Conservation (phyloP, 169 alveolate genomes). For the Plasmodium inui region DNA sequence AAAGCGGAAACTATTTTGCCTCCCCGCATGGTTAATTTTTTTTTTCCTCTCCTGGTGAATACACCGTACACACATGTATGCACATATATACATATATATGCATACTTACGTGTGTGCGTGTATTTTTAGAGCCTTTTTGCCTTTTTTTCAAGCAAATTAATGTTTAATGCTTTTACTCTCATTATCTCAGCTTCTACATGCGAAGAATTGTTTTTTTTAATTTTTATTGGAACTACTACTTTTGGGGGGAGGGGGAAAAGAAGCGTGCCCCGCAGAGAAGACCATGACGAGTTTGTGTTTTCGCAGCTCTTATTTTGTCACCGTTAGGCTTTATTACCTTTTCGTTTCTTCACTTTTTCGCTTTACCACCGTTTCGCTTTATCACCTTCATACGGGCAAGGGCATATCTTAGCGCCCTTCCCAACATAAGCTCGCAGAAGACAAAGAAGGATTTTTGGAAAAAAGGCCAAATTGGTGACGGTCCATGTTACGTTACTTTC, state of each 20-base stretch:
- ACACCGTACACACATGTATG: slow-evolving; percentile 9
- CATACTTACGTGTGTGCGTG: neutral
- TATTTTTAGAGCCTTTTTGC: neutral
- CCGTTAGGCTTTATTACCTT: neutral
- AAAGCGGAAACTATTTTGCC: neutral
- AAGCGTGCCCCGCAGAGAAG: neutral
- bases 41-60: neutral
- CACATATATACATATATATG: neutral
- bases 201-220: slow-evolving; percentile 5
- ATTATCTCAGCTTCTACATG: neutral
- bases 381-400: neutral
- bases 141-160: neutral
- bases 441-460: neutral
- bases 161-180: neutral
- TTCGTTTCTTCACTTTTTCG: neutral
- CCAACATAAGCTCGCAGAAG: neutral
- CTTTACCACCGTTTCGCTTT: neutral
- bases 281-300: neutral
- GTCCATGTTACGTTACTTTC: neutral
- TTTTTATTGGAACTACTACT: neutral
- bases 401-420: neutral
- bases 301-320: neutral
- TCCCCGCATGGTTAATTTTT: neutral
- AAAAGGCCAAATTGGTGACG: neutral
- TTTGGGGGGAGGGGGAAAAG: neutral